Percentiles rank a stretch among this genome's conserved stretches.
Evolutionary conservation across 176 grass and related monocot genomes (phyloP).

Genomic region (Dactylis glomerata): DNA sequence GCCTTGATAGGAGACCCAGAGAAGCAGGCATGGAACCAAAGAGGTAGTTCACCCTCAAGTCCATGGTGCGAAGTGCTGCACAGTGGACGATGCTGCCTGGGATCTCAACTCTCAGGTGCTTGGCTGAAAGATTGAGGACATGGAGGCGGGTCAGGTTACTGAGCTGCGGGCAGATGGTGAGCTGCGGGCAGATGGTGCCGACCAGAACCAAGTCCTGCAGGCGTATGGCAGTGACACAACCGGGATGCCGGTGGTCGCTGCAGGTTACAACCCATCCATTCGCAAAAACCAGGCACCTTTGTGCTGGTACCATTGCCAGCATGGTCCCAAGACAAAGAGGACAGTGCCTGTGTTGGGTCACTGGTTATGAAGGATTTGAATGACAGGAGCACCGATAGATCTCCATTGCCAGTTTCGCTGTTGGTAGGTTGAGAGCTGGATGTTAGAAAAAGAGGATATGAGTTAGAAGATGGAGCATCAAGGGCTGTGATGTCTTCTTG

Average conservation of each 20-base stretch:
- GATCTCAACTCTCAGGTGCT: slow-evolving; percentile 5
- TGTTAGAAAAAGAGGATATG: slow-evolving; percentile 1
- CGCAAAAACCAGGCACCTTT: background rate
- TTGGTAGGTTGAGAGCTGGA: slow-evolving; percentile 6
- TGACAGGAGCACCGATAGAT: background rate
- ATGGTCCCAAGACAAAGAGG: background rate
- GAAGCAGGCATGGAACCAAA: background rate
- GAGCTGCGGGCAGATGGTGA: slow-evolving; percentile 9
- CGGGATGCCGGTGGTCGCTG: background rate
- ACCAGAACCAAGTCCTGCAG: background rate
- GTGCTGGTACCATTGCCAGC: background rate
- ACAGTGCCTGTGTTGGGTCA: background rate
- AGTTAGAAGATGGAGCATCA: slow-evolving; percentile 6
- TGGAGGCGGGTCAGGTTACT: slow-evolving; percentile 27
- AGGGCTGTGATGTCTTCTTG: background rate
- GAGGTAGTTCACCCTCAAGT: background rate
- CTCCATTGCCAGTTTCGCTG: background rate
- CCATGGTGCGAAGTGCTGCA: background rate
- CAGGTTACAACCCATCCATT: slow-evolving; percentile 11
- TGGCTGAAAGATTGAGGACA: slow-evolving; percentile 14
- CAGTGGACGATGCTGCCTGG: background rate
- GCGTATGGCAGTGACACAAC: slow-evolving; percentile 3
- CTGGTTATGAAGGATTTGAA: slow-evolving; percentile 28
- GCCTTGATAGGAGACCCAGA: slow-evolving; percentile 25
- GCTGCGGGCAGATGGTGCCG: slow-evolving; percentile 4